phyloP scores from a whole-genome alignment of 2,329 filamentous ascomycete genomes.

The Ascocoryne sarcoides region DNA sequence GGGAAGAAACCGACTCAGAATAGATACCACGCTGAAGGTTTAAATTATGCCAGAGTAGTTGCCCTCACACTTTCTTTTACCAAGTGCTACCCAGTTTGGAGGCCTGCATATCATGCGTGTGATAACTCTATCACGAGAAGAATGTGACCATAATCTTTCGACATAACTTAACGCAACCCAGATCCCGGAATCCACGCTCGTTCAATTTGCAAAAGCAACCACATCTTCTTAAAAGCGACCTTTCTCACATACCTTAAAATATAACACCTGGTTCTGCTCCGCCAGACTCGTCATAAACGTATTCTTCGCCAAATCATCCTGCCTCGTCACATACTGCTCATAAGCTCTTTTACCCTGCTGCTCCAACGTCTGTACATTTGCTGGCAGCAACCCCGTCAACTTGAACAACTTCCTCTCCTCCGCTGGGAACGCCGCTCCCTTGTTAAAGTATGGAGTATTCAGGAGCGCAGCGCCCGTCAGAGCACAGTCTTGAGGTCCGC shows the following conservation, averaged over 20 bases:
- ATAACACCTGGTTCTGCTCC: slow-evolving; percentile 77
- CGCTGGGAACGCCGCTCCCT: slow-evolving; percentile 67
- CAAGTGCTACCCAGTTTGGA: too few species aligned
- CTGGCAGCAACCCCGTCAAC: slow-evolving; percentile 64
- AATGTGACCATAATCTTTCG: too few species aligned
- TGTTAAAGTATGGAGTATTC: slow-evolving; percentile 65
- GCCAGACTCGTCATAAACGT: slow-evolving; percentile 81
- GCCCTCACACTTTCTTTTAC: too few species aligned
- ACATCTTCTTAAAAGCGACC: too few species aligned
- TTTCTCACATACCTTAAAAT: slow-evolving; percentile 52
- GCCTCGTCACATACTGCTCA: slow-evolving; percentile 59
- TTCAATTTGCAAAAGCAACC: too few species aligned
- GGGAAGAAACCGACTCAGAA: too few species aligned
- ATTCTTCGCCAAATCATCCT: slow-evolving; percentile 68
- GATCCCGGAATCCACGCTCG: too few species aligned
- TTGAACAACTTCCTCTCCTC: slow-evolving; percentile 63
- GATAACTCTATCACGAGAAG: too few species aligned
- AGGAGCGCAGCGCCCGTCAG: slow-evolving; percentile 47
- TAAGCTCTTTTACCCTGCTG: slow-evolving; percentile 72
- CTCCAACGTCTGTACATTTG: slow-evolving; percentile 63
- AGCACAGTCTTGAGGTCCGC: slow-evolving; percentile 41
- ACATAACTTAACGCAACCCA: too few species aligned
- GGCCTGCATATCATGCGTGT: too few species aligned
- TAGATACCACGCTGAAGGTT: too few species aligned
- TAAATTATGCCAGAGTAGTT: too few species aligned